Conservation (phyloP, 345 rosid species). For the Populus ilicifolia region DNA sequence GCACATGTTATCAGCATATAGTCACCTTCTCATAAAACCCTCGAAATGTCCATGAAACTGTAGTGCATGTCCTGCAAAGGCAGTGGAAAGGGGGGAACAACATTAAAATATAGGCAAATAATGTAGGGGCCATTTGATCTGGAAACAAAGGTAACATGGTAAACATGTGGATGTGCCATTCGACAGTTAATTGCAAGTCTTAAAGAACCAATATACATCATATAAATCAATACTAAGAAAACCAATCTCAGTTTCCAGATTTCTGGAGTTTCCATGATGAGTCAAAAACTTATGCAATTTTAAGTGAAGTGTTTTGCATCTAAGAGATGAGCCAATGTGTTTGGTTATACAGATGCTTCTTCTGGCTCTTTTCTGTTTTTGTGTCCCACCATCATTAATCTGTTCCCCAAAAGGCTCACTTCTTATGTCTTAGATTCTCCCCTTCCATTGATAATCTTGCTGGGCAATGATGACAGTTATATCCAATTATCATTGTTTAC, state of each 20-base stretch:
- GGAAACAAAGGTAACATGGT: neutral
- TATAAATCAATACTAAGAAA: neutral
- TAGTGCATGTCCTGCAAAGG: slow-evolving; percentile 59
- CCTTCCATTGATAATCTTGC: neutral
- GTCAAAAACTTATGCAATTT: neutral
- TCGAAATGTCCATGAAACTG: slow-evolving; percentile 76
- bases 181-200: neutral
- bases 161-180: neutral
- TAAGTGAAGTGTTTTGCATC: neutral
- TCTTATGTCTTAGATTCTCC: neutral
- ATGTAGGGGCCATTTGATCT: neutral
- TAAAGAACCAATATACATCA: neutral
- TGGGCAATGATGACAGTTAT: neutral
- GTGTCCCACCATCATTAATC: neutral
- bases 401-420: neutral
- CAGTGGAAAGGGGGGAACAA: neutral
- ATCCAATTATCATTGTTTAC: neutral
- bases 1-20: neutral
- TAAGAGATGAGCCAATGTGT: neutral
- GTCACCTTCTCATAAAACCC: slow-evolving; percentile 74
- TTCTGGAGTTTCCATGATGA: neutral
- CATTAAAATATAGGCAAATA: neutral
- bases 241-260: neutral
- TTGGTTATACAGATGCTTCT: neutral
- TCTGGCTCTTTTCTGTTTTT: neutral